Evolutionary conservation across 1,139 yeast species (phyloP).

Genomic region (Hyphopichia buzzinii): DNA sequence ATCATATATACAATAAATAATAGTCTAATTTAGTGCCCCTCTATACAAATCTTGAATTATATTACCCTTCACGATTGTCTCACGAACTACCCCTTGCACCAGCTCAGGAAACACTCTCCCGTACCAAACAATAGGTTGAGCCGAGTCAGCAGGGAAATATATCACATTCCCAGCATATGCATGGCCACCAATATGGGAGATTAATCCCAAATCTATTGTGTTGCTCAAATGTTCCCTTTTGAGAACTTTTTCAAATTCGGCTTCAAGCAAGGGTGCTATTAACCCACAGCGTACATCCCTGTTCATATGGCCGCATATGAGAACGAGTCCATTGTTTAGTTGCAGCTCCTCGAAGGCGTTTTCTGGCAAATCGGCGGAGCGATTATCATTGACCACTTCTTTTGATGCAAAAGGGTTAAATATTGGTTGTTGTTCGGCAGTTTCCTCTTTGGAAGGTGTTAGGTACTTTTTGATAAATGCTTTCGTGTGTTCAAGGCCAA

Average conservation of each 20-base stretch:
- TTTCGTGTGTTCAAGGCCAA: constrained; percentile 27
- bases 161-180: constrained; percentile 76
- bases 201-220: constrained; percentile 47
- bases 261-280: constrained; percentile 53
- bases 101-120: constrained; percentile 64
- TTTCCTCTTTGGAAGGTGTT: constrained; percentile 23
- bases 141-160: constrained; percentile 40
- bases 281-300: constrained; percentile 69
- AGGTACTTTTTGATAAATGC: constrained; percentile 45
- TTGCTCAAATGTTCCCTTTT: constrained; percentile 18
- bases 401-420: constrained; percentile 32
- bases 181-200: constrained; percentile 78
- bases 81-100: constrained; percentile 63
- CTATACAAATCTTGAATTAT: constrained; percentile 57
- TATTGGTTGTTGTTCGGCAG: constrained; percentile 10
- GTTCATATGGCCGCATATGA: constrained; percentile 65
- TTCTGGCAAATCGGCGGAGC: constrained; percentile 2
- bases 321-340: constrained; percentile 27
- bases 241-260: constrained; percentile 51
- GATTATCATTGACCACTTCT: not conserved
- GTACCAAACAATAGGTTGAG: constrained; percentile 59
- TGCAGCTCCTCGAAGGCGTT: constrained; percentile 21
- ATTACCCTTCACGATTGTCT: constrained; percentile 45
- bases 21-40: too few species aligned
- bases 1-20: too few species aligned